Percentiles rank a stretch among this genome's conserved stretches.
phyloP scores from a whole-genome alignment of 2,329 filamentous ascomycete species.

The Monilinia vaccinii-corymbosi region DNA sequence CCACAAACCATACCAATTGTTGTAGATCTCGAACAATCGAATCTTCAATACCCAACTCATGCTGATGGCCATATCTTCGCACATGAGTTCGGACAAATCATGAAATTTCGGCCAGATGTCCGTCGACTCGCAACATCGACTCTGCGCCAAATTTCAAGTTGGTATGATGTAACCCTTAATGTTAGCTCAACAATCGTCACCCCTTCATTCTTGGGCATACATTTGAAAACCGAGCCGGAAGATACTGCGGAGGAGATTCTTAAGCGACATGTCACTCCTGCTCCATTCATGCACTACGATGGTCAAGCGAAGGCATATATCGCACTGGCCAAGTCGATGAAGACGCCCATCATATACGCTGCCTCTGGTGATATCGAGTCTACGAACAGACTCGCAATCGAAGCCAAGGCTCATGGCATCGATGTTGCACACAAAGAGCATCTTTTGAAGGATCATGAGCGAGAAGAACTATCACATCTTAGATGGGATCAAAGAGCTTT shows the following conservation, averaged over 20 bases:
- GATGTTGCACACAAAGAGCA: slow-evolving; percentile 36
- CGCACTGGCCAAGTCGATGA: slow-evolving; percentile 26
- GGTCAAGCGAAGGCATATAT: slow-evolving; percentile 33
- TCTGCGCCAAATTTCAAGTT: slow-evolving; percentile 10
- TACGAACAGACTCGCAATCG: slow-evolving; percentile 30
- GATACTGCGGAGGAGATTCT: slow-evolving; percentile 15
- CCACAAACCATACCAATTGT: slow-evolving; percentile 18
- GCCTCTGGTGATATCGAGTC: slow-evolving; percentile 35
- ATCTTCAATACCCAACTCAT: slow-evolving; percentile 21
- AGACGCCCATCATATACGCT: slow-evolving; percentile 33
- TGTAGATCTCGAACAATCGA: slow-evolving; percentile 21
- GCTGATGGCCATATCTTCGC: slow-evolving; percentile 19
- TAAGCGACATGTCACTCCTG: slow-evolving; percentile 26
- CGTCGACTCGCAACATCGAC: slow-evolving; percentile 20
- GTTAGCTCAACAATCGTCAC: slow-evolving; percentile 8
- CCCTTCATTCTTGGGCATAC: slow-evolving; percentile 13
- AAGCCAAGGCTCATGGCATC: slow-evolving; percentile 31
- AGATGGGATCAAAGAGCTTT: slow-evolving; percentile 40
- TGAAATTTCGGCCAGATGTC: slow-evolving; percentile 20
- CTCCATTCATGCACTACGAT: slow-evolving; percentile 26
- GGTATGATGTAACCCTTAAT: slow-evolving; percentile 11
- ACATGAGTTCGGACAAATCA: slow-evolving; percentile 18
- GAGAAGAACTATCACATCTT: slow-evolving; percentile 30
- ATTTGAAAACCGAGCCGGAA: slow-evolving; percentile 29
- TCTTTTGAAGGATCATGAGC: slow-evolving; percentile 31